Evolutionary conservation across 2,329 filamentous ascomycete genomes (phyloP).

Genomic region (Sporothrix sp.): DNA sequence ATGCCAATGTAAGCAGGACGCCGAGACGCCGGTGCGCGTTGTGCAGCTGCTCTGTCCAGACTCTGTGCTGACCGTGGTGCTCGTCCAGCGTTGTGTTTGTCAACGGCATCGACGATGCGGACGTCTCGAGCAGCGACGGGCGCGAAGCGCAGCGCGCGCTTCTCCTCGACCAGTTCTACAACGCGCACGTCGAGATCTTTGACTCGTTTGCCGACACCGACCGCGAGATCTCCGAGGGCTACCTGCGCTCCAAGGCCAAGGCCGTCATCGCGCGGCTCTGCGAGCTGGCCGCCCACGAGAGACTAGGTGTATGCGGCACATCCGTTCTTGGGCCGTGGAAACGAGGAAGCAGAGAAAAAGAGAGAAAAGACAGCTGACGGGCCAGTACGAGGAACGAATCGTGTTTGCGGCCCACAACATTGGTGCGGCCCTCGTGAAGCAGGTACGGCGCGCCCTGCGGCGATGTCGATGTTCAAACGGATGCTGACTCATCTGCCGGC

Average conservation of each 20-base stretch:
- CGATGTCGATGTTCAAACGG: not conserved
- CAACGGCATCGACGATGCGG: constrained; percentile 4
- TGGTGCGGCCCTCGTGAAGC: constrained; percentile 7
- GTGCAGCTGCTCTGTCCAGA: not conserved
- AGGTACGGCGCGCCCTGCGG: not conserved
- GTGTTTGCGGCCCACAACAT: constrained; percentile 8
- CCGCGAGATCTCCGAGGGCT: not conserved
- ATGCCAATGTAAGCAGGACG: not conserved
- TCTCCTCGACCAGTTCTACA: not conserved
- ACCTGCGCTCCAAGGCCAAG: constrained; percentile 1
- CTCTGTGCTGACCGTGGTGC: not conserved
- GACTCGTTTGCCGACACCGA: not conserved
- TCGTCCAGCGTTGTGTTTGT: constrained; percentile 4
- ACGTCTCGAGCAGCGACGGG: not conserved
- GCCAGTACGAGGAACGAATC: not conserved
- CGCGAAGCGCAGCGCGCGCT: not conserved
- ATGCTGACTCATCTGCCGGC: not conserved
- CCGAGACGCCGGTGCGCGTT: not conserved
- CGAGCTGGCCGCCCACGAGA: not conserved
- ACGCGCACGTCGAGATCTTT: not conserved
- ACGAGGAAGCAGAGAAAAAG: not conserved
- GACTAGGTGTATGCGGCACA: not conserved
- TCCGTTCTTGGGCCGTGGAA: not conserved
- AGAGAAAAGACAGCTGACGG: not conserved
- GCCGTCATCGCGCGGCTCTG: not conserved